Evolutionary conservation across 179 eudicot genomes (phyloP).

Genomic region (Beta macrorhiza): DNA sequence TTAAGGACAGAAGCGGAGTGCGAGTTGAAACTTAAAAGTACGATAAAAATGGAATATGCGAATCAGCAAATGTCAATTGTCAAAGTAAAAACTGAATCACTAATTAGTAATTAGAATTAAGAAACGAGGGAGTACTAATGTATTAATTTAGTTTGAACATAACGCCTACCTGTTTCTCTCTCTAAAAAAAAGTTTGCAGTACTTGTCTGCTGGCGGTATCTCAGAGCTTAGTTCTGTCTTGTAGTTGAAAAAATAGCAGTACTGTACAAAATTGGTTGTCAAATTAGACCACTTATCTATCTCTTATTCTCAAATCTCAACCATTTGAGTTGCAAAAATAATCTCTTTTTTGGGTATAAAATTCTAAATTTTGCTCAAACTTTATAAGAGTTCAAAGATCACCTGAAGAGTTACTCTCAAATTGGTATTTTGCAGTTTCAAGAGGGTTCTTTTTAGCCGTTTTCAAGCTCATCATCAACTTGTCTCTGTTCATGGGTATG

Average conservation of each 20-base stretch:
- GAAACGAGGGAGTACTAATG: too few relatives aligned
- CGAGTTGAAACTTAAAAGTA: too few relatives aligned
- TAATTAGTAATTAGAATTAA: too few relatives aligned
- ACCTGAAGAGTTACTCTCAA: neutral
- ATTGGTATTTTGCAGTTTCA: slow-evolving; percentile 13
- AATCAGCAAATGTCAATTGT: too few relatives aligned
- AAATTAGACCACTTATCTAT: neutral
- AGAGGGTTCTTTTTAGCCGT: neutral
- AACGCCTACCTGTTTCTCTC: neutral
- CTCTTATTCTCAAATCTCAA: neutral
- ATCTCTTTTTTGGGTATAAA: neutral
- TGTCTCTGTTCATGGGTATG: slow-evolving; percentile 3
- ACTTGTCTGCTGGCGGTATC: slow-evolving; percentile 12
- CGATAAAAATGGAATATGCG: too few relatives aligned
- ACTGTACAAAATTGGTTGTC: slow-evolving; percentile 6
- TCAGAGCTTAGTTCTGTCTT: slow-evolving; percentile 12
- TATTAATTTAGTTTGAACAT: neutral
- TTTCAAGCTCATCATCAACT: neutral
- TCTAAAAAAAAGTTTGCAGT: slow-evolving; percentile 8
- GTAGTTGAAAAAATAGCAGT: neutral
- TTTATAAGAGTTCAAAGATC: neutral
- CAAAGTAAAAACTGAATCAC: too few relatives aligned
- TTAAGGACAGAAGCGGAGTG: too few relatives aligned
- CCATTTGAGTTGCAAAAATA: neutral
- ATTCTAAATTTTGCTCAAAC: neutral